Evolutionary conservation across 148 eudicot species (phyloP), one percentile per base, ranked within the genome.

Genomic region (Chenopodium quinoa): DNA sequence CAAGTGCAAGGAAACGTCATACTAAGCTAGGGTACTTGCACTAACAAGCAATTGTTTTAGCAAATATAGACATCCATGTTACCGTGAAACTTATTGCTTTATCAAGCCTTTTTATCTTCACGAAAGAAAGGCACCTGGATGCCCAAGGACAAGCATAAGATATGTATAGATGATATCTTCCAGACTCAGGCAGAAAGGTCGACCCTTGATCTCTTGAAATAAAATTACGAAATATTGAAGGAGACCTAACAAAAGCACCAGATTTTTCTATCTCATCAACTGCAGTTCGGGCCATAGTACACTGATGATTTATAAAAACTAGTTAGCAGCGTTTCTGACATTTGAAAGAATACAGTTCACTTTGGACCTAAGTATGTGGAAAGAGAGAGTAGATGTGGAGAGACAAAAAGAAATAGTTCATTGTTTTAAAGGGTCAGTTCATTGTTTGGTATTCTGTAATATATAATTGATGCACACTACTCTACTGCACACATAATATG

Each of bases 61-160:
- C 2, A 48, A 71, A 12, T 10, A 54, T 7, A 40, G 29, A 76
- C 65, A 54, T 2, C 2, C 17, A 25, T 75, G n/a, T 91, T 88
- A 93, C 97, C 66, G 90, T 82, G 87, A 87, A 91, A 85, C 90
- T 82, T 86, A 95, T 91, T 73, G 89, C 97, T 79, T 90, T 88
- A 46, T 91, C 93, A 31, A 95, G 97, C 65, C 99, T 95, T 88
- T 95, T 93, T 52, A 92, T 87, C 82, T 93, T 89, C 73, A 95
- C 80, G 82, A 83, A 85, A 48, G 97, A 87, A 37, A 92, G 90
- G 75, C 99, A 95, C 77, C 99, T 88, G 46, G 88, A 87, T 48
- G 99, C 97, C 97, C 97, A 95, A 23, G 99, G 98, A 84, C 99
- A 95, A 27, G 97, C 99, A 84, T 93, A 95, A 17, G 99, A 93